Evolutionary conservation across 176 grass and related monocot genomes (phyloP).

Genomic region (Phyllostachys edulis): DNA sequence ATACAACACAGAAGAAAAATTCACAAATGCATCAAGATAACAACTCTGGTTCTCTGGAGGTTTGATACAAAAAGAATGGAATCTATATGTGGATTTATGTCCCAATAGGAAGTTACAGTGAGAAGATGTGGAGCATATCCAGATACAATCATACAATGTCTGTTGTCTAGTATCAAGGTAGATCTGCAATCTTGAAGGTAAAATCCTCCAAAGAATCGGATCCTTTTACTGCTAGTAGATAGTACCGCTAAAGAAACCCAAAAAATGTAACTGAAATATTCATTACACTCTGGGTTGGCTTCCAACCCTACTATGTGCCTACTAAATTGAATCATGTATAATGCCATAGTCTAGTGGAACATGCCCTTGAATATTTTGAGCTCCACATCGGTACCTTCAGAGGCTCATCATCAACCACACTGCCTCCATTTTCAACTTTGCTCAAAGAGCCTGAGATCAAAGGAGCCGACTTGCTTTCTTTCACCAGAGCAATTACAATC

Average conservation of each 20-base stretch:
- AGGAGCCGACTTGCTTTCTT: conserved; percentile 61
- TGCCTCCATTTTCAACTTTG: conserved; percentile 58
- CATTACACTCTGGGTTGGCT: conserved; percentile 55
- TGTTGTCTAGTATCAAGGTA: conserved; percentile 49
- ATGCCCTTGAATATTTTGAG: conserved; percentile 67
- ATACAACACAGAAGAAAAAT: too few species aligned
- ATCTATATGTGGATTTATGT: conserved; percentile 43
- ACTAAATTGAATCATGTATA: conserved; percentile 53
- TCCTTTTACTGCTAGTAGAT: conserved; percentile 44
- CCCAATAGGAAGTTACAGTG: conserved; percentile 38
- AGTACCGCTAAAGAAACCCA: conserved; percentile 27
- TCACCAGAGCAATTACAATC: too few species aligned
- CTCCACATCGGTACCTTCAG: conserved; percentile 81
- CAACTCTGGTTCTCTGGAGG: conserved; percentile 20
- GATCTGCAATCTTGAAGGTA: conserved; percentile 35
- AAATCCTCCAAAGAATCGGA: conserved; percentile 40
- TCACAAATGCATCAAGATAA: neutral
- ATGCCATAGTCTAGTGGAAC: conserved; percentile 4
- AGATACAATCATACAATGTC: conserved; percentile 47
- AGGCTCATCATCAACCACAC: conserved; percentile 48
- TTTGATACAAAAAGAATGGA: conserved; percentile 54
- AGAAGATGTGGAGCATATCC: conserved; percentile 44
- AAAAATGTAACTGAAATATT: conserved; percentile 48
- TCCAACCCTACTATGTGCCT: conserved; percentile 58
- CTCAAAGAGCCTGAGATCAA: conserved; percentile 55